A percentile compares a stretch with the other conserved stretches of the same genome.
phyloP scores from a whole-genome alignment of 768 basidiomycete genomes.

The Atractiella rhizophila region DNA sequence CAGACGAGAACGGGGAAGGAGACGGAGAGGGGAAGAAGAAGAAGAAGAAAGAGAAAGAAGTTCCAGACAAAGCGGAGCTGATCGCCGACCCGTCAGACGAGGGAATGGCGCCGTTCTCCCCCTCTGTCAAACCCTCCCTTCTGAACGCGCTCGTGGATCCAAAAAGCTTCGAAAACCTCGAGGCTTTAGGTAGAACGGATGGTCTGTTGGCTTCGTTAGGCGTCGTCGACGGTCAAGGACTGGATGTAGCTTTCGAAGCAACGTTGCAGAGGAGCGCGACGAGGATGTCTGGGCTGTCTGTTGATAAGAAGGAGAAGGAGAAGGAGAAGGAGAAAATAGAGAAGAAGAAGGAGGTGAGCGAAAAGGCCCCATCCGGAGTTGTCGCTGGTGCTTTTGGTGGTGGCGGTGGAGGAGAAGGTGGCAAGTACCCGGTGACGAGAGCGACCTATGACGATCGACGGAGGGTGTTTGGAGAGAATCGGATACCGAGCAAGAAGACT shows the following conservation, averaged over 20 bases:
- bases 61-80: too few species aligned
- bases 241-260: too few species aligned
- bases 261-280: slow-evolving; percentile 52
- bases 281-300: too few species aligned
- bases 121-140: slow-evolving; percentile 8
- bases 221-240: too few species aligned
- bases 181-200: slow-evolving; percentile 42
- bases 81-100: slow-evolving; percentile 7
- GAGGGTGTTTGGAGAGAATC: slow-evolving; percentile 48
- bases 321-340: slow-evolving; percentile 52
- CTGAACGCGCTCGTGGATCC: slow-evolving; percentile 45
- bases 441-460: slow-evolving; percentile 32
- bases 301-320: too few species aligned
- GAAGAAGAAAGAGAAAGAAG: too few species aligned
- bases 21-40: too few species aligned
- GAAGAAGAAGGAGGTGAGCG: slow-evolving; percentile 21
- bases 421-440: background rate
- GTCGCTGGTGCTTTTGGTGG: background rate
- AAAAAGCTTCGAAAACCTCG: slow-evolving; percentile 44
- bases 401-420: background rate
- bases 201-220: too few species aligned
- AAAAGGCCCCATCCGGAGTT: background rate
- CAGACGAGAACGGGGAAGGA: too few species aligned
- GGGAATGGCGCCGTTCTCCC: slow-evolving; percentile 13
- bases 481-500: slow-evolving; percentile 40